Evolutionary conservation across 352 stramenopile genomes (phyloP), one percentile per base, ranked within the genome.

Genomic region (Phytophthora nicotianae): DNA sequence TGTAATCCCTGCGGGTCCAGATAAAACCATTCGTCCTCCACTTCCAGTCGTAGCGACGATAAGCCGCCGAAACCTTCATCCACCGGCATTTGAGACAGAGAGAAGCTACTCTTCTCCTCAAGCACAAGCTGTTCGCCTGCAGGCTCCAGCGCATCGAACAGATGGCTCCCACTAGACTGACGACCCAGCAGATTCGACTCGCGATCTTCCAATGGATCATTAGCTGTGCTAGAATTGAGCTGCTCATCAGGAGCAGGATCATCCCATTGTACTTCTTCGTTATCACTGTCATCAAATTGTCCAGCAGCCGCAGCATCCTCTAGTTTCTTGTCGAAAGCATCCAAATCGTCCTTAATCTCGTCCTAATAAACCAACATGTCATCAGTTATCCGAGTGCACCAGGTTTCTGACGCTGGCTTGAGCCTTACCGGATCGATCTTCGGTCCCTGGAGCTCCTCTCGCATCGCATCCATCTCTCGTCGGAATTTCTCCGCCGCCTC

Each of bases 11-110:
- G 87, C 0, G 85, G 87, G 40, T 95, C 87, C 65, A 96, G 59
- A 51, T 96, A 96, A 67, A 91, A 94, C 87, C 87, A 96, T 63
- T 91, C 84, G 41, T 94, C 87, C 16, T 71, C 58, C 14, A 86
- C 73, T 65, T 88, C 79, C 21, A 83, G 47, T 32, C 51, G 65
- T 48, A 75, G 24, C 17, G 53, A 78, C 11, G 62, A 67, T 56
- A 75, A 60, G 26, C 40, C 69, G 2, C 37, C 38, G 17, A 67
- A 61, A 13, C 35, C 62, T 48, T 58, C 71, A 10, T 61, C 62
- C 9, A 26, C 41, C 20, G 58, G 64, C 24, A 70, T 59, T 43
- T 54, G 46, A 6, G 69, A 46, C 9, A 81, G 19, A 8, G 61
- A 70, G 14, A 75, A 82, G 21, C 49, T 69, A 37, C 64, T 68